Conservation (phyloP, 768 basidiomycete genomes). For the Mycena maculata region DNA sequence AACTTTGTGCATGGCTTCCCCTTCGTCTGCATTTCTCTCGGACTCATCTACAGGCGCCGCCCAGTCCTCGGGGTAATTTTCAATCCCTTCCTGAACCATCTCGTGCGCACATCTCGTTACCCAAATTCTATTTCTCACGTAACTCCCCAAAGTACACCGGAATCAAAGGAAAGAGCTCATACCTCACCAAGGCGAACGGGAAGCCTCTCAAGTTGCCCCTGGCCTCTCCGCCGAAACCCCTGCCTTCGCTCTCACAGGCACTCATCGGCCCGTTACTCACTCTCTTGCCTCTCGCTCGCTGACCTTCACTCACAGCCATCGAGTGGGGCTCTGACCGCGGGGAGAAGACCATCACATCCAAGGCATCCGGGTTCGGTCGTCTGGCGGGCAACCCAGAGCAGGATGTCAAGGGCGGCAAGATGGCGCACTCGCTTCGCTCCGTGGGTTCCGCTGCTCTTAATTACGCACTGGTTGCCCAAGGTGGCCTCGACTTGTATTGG, state of each 20-base stretch:
- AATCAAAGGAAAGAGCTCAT: constrained; percentile 83
- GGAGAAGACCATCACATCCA: constrained; percentile 62
- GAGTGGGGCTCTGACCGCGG: constrained; percentile 92
- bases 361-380: constrained; percentile 74
- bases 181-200: constrained; percentile 63
- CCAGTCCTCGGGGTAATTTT: constrained; percentile 93
- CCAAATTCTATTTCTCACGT: neutral
- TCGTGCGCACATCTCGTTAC: constrained; percentile 56
- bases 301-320: constrained; percentile 58
- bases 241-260: constrained; percentile 76
- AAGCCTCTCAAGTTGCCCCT: constrained; percentile 74
- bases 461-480: constrained; percentile 87
- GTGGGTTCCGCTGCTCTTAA: constrained; percentile 89
- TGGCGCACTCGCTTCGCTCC: constrained; percentile 87
- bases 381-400: constrained; percentile 78
- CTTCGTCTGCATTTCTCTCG: constrained; percentile 91
- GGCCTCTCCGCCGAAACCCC: constrained; percentile 64
- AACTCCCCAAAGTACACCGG: constrained; percentile 72
- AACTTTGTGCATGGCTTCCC: constrained; percentile 91
- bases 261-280: constrained; percentile 64
- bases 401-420: constrained; percentile 76
- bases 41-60: constrained; percentile 82
- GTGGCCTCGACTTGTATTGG: constrained; percentile 91
- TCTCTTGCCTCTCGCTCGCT: neutral
- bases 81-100: constrained; percentile 90